Evolutionary conservation across 805 yeast genomes (phyloP).

Genomic region (Yamadazyma sp.): DNA sequence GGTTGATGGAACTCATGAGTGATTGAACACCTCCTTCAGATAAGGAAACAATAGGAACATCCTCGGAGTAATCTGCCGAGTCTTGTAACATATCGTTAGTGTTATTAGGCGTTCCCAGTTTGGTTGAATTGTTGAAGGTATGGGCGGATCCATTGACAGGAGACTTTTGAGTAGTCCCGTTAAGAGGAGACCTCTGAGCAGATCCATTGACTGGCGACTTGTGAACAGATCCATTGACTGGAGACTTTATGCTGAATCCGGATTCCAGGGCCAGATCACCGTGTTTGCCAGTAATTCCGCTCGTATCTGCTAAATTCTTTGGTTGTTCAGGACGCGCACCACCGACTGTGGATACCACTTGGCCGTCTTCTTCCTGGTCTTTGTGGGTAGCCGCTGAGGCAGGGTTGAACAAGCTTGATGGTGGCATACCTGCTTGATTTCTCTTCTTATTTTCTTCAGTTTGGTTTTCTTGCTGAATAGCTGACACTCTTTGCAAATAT

Average conservation of each 20-base stretch:
- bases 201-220: background rate
- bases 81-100: constrained; percentile 4
- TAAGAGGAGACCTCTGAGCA: background rate
- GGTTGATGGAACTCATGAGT: constrained; percentile 36
- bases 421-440: constrained; percentile 28
- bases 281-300: background rate
- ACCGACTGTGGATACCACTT: constrained; percentile 16
- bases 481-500: constrained; percentile 66
- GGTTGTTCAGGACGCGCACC: constrained; percentile 5
- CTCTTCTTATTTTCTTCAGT: constrained; percentile 42
- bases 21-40: constrained; percentile 44
- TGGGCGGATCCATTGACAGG: background rate
- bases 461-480: constrained; percentile 43
- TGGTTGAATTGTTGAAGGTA: background rate
- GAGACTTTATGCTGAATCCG: background rate
- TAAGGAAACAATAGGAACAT: constrained; percentile 44
- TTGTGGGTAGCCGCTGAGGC: background rate
- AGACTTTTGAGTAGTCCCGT: background rate
- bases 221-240: background rate
- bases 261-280: background rate
- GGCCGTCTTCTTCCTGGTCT: constrained; percentile 3
- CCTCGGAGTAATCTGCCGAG: constrained; percentile 18
- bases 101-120: constrained; percentile 4
- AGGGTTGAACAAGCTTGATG: constrained; percentile 3
- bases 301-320: background rate